Percentiles rank a stretch among this genome's conserved stretches.
phyloP scores from a whole-genome alignment of 2,329 filamentous ascomycete genomes.

The Neodidymelliopsis sp. region DNA sequence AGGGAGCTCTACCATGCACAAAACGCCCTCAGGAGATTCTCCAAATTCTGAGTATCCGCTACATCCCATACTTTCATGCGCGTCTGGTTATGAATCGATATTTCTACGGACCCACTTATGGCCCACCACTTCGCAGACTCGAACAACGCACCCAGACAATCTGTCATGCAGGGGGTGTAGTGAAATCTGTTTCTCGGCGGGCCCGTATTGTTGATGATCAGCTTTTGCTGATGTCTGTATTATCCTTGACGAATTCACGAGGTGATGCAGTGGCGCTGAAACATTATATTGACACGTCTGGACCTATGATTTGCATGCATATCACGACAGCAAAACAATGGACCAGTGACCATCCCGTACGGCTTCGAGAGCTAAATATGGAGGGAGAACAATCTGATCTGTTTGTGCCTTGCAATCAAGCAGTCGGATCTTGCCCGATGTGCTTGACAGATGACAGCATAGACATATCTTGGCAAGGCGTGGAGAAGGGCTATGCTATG shows the following conservation, averaged over 20 bases:
- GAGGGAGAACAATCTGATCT: conserved; percentile 7
- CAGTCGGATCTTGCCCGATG: conserved; percentile 26
- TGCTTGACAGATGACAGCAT: conserved; percentile 31
- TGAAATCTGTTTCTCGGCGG: conserved; percentile 9
- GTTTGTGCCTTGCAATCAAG: conserved; percentile 19
- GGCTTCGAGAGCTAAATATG: conserved; percentile 26
- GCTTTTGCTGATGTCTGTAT: conserved; percentile 23
- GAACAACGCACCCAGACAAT: neutral
- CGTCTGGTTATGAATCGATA: conserved; percentile 33
- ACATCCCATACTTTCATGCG: conserved; percentile 22
- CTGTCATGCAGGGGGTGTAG: neutral
- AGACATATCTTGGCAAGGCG: conserved; percentile 22
- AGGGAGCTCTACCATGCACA: conserved; percentile 6
- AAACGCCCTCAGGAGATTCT: too few relatives aligned
- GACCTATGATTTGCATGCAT: conserved; percentile 19
- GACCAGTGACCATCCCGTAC: neutral
- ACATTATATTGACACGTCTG: conserved; percentile 9
- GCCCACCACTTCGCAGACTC: conserved; percentile 18
- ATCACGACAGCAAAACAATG: conserved; percentile 1
- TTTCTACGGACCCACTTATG: conserved; percentile 27
- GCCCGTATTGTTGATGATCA: conserved; percentile 26
- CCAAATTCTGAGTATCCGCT: neutral
- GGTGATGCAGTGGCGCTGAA: conserved; percentile 19
- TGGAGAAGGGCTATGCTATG: conserved; percentile 21
- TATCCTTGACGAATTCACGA: conserved; percentile 19